Evolutionary conservation across 2,329 filamentous ascomycete genomes (phyloP).

Genomic region (Cadophora malorum): DNA sequence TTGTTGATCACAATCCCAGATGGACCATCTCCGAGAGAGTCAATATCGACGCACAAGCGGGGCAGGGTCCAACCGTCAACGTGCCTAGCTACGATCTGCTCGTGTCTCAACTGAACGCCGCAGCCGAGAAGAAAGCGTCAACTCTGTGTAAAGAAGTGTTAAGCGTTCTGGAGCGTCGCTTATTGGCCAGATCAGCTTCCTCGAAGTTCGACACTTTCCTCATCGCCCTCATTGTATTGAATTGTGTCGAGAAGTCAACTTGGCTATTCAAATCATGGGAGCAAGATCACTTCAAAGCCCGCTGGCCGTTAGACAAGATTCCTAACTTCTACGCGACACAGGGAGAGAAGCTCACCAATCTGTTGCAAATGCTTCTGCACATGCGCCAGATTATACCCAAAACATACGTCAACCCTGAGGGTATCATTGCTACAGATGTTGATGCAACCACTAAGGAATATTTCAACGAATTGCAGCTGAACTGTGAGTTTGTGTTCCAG

Average conservation of each 20-base stretch:
- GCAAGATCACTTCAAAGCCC: slow-evolving; percentile 56
- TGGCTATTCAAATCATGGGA: slow-evolving; percentile 75
- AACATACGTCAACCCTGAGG: slow-evolving; percentile 54
- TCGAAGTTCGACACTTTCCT: slow-evolving; percentile 61
- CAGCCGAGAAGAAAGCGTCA: slow-evolving; percentile 68
- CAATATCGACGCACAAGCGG: slow-evolving; percentile 28
- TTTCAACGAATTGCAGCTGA: slow-evolving; percentile 62
- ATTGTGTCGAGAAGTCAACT: slow-evolving; percentile 71
- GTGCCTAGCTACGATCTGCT: slow-evolving; percentile 59
- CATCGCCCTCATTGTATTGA: slow-evolving; percentile 66
- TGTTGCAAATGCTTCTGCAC: slow-evolving; percentile 66
- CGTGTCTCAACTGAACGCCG: slow-evolving; percentile 68
- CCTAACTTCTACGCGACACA: slow-evolving; percentile 64
- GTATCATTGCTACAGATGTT: slow-evolving; percentile 48
- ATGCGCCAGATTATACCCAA: slow-evolving; percentile 66
- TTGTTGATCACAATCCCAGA: slow-evolving; percentile 66
- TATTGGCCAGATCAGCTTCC: slow-evolving; percentile 65
- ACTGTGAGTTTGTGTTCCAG: slow-evolving; percentile 54
- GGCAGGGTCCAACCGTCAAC: slow-evolving; percentile 35
- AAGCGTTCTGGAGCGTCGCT: slow-evolving; percentile 64
- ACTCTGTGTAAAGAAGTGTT: slow-evolving; percentile 63
- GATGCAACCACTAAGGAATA: slow-evolving; percentile 56
- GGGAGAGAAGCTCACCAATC: slow-evolving; percentile 62
- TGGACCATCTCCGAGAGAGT: slow-evolving; percentile 53
- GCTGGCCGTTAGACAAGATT: slow-evolving; percentile 66